A percentile compares a stretch with the other conserved stretches of the same genome.
phyloP scores from a whole-genome alignment of 495 filamentous ascomycete species.

The Penicillium nucicola region DNA sequence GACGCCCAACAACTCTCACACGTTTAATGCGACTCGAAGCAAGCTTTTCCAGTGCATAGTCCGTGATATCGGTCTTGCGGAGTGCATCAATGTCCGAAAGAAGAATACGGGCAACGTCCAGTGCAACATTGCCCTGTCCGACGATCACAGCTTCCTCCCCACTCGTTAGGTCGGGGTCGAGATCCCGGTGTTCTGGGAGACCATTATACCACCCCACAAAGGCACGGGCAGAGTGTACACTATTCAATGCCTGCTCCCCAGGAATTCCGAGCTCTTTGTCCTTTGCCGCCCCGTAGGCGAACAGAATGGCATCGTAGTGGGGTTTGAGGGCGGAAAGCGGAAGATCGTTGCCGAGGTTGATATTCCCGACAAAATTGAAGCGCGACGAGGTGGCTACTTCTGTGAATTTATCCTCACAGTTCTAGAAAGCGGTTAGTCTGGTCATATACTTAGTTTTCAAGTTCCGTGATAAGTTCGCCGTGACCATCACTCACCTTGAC shows the following conservation, averaged over 20 bases:
- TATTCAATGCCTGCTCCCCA: slow-evolving; percentile 67
- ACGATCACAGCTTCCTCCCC: slow-evolving; percentile 87
- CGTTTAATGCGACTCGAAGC: slow-evolving; percentile 70
- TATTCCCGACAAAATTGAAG: slow-evolving; percentile 91
- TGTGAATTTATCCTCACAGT: slow-evolving; percentile 89
- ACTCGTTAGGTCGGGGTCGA: slow-evolving; percentile 71
- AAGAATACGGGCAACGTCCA: slow-evolving; percentile 89
- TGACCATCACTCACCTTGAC: slow-evolving; percentile 69
- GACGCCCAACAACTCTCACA: slow-evolving; percentile 79
- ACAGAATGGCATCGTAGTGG: slow-evolving; percentile 89
- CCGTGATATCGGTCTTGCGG: slow-evolving; percentile 81
- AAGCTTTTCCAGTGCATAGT: slow-evolving; percentile 72
- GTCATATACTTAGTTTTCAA: not conserved
- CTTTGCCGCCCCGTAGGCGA: slow-evolving; percentile 86
- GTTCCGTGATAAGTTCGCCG: not conserved
- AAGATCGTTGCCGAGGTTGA: slow-evolving; percentile 72
- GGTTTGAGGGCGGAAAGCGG: slow-evolving; percentile 65
- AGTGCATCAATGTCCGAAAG: slow-evolving; percentile 69
- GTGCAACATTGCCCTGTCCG: slow-evolving; percentile 92
- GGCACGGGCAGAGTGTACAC: slow-evolving; percentile 83
- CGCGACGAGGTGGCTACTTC: slow-evolving; percentile 76
- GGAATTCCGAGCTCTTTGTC: slow-evolving; percentile 76
- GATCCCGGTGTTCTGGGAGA: slow-evolving; percentile 72
- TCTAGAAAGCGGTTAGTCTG: slow-evolving; percentile 47
- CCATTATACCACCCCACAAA: slow-evolving; percentile 99